phyloP scores from a whole-genome alignment of 805 yeast species.

The Metschnikowia gelsemii region DNA sequence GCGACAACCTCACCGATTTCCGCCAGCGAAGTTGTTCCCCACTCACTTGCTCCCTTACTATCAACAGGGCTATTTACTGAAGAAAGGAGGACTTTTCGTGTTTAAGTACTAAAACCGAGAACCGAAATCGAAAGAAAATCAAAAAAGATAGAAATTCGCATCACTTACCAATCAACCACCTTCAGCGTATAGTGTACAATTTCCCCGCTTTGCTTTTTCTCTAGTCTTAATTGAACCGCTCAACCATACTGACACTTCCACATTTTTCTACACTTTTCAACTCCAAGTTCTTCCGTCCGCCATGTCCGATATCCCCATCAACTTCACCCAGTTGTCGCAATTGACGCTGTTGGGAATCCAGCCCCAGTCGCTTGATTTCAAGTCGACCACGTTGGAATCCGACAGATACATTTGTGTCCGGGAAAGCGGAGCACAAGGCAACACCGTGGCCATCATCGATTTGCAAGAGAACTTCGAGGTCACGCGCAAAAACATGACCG shows the following conservation, averaged over 20 bases:
- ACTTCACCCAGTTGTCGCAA: conserved; percentile 92
- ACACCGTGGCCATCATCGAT: conserved; percentile 93
- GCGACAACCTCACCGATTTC: conserved; percentile 4
- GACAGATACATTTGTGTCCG: conserved; percentile 86
- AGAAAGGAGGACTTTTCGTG: too few relatives aligned
- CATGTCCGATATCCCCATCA: conserved; percentile 80
- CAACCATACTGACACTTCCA: conserved; percentile 1
- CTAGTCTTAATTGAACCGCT: too few relatives aligned
- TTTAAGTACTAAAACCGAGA: too few relatives aligned
- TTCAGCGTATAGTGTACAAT: too few relatives aligned
- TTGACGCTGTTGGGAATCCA: conserved; percentile 83
- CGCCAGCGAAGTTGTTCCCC: neutral
- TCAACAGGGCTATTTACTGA: neutral
- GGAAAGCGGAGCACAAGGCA: conserved; percentile 60
- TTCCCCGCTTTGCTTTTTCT: too few relatives aligned
- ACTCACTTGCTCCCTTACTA: neutral
- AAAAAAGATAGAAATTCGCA: neutral
- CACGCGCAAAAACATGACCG: conserved; percentile 90
- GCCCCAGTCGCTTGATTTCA: conserved; percentile 81
- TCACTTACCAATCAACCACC: conserved; percentile 17
- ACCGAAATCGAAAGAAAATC: neutral
- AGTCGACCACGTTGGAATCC: conserved; percentile 91
- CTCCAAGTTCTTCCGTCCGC: neutral
- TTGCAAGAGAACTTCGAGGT: conserved; percentile 74
- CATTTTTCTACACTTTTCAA: neutral